Percentiles rank a stretch among this genome's conserved stretches.
Conservation (phyloP, 2,329 filamentous ascomycete genomes). For the Aspergillus ibericus region DNA sequence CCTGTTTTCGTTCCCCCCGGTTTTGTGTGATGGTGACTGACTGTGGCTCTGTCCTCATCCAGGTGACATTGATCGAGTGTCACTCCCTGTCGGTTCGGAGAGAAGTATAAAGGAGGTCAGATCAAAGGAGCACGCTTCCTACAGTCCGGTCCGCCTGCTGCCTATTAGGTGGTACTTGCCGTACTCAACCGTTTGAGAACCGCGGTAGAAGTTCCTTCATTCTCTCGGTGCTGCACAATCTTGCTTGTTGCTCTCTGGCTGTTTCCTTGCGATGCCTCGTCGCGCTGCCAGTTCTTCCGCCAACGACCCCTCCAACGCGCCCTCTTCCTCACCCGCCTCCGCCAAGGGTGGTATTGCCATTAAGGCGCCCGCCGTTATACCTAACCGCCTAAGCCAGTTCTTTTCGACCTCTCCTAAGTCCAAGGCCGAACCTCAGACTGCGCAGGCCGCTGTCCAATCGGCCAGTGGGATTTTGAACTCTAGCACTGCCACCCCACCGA, state of each 20-base stretch:
- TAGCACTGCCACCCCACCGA: conserved; percentile 57
- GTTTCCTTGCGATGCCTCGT: conserved; percentile 59
- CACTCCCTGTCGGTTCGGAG: background rate
- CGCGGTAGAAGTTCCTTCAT: conserved; percentile 12
- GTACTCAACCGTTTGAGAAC: conserved; percentile 2
- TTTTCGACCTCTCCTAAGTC: conserved; percentile 79
- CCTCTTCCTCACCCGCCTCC: conserved; percentile 51
- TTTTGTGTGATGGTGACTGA: conserved; percentile 3
- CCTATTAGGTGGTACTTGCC: conserved; percentile 15
- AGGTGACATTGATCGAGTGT: conserved; percentile 8
- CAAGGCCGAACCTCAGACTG: conserved; percentile 58
- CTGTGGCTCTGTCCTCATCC: background rate
- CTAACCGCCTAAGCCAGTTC: conserved; percentile 76
- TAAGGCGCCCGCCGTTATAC: conserved; percentile 58
- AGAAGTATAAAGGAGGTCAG: background rate
- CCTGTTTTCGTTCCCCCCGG: background rate
- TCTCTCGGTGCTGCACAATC: conserved; percentile 14
- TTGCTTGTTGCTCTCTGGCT: conserved; percentile 11
- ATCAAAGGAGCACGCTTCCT: background rate
- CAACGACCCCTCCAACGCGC: conserved; percentile 51
- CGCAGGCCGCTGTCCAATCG: conserved; percentile 63
- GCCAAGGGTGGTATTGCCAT: conserved; percentile 56
- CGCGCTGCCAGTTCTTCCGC: conserved; percentile 60
- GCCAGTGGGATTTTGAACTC: conserved; percentile 56
- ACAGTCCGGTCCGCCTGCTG: background rate